Evolutionary conservation across 2,329 filamentous ascomycete genomes (phyloP).

Genomic region (Colletotrichum sp.): DNA sequence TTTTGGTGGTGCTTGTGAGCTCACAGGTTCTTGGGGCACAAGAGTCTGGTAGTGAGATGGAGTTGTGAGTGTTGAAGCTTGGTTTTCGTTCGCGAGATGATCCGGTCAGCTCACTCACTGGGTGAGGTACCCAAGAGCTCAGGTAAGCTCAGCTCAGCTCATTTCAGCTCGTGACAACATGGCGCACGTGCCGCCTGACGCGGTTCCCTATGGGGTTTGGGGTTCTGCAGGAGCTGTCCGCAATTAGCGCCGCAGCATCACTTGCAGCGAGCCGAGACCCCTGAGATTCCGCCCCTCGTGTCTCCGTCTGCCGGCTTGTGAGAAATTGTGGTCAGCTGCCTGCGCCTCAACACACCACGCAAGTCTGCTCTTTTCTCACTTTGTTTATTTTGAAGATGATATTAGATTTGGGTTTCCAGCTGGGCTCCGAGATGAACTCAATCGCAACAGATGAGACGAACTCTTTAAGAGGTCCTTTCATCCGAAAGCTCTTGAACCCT

Average conservation of each 20-base stretch:
- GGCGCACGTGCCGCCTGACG: constrained; percentile 8
- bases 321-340: not conserved
- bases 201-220: not conserved
- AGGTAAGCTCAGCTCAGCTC: not conserved
- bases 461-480: fast-evolving
- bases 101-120: not conserved
- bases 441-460: not conserved
- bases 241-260: not conserved
- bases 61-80: not conserved
- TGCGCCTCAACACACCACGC: not conserved
- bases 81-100: not conserved
- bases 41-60: no score
- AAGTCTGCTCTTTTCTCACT: not conserved
- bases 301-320: not conserved
- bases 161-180: not conserved
- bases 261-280: not conserved
- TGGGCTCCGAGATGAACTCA: not conserved
- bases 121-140: not conserved
- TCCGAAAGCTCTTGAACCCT: not conserved
- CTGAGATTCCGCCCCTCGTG: not conserved
- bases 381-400: not conserved
- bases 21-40: not conserved
- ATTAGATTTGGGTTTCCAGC: not conserved
- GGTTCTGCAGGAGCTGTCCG: not conserved
- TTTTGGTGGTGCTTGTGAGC: not conserved